Conservation (phyloP, 192 early-diverging fungal species). For the Backusella westeae region DNA sequence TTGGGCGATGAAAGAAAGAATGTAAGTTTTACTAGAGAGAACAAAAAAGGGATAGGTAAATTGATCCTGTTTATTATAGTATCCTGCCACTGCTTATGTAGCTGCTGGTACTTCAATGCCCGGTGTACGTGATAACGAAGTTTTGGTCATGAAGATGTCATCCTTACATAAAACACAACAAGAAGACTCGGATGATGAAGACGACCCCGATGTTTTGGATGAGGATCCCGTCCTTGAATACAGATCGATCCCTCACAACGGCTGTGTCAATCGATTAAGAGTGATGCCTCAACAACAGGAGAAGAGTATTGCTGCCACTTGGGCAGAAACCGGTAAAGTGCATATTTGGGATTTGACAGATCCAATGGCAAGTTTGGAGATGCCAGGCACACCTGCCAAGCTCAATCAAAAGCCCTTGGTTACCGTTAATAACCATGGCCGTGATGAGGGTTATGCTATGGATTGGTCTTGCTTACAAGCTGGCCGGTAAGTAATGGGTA, state of each 20-base stretch:
- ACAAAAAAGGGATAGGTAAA: background rate
- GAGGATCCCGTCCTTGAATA: slow-evolving; percentile 93
- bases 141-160: slow-evolving; percentile 95
- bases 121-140: slow-evolving; percentile 77
- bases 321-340: slow-evolving; percentile 96
- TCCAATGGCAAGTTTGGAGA: slow-evolving; percentile 74
- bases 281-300: slow-evolving; percentile 68
- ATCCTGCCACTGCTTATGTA: slow-evolving; percentile 90
- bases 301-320: slow-evolving; percentile 81
- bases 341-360: slow-evolving; percentile 88
- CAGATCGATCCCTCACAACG: slow-evolving; percentile 77
- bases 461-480: slow-evolving; percentile 82
- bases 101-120: slow-evolving; percentile 95
- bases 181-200: slow-evolving; percentile 76
- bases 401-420: slow-evolving; percentile 70
- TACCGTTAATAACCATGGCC: slow-evolving; percentile 79
- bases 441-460: slow-evolving; percentile 92
- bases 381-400: slow-evolving; percentile 68
- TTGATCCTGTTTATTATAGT: slow-evolving; percentile 39
- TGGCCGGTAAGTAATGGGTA: slow-evolving; percentile 40
- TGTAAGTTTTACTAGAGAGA: slow-evolving; percentile 33
- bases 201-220: slow-evolving; percentile 84
- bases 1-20: slow-evolving; percentile 74
- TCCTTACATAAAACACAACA: slow-evolving; percentile 91
- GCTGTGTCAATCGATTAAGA: slow-evolving; percentile 64